Evolutionary conservation across 257 asterid genomes (phyloP), one percentile per base, ranked within the genome.

Genomic region (Solanum verrucosum): DNA sequence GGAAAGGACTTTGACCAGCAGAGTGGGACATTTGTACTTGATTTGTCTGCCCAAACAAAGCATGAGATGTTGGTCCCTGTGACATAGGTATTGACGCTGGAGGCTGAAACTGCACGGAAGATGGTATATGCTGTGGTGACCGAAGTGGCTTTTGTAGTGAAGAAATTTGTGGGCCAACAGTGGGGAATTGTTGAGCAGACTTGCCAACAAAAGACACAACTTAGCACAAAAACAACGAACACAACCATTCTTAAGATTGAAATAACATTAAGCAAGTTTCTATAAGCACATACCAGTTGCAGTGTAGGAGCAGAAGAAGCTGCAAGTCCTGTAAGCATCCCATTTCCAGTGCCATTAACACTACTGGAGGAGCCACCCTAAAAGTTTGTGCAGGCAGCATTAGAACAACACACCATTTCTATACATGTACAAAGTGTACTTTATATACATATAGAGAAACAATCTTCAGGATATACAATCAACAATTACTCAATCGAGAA

Each of bases 61-160:
- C 94, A 90, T 90, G 94, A 71, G 90, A 90, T 90, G 60, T 86
- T 85, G 92, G 98, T 56, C 89, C 56, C 49, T 88, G 93, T 75
- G 94, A 88, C 87, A 87, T 89, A 83, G 96, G 89, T 70, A 94
- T 85, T 27, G 88, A 84, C 65, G 87, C 90, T 21, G 86, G 91
- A 23, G 94, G 90, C 87, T 89, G 96, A 85, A 89, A 87, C 86
- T 92, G 96, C 88, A 86, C 72, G 42, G 96, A 74, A 79, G 91
- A 90, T 29, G 94, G 91, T 90, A 93, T 90, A 83, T 89, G 84
- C 71, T 87, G 93, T 5, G 94, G 96, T 63, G 96, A 90, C 85
- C 92, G 94, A 83, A 90, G 90, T 83, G 95, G 94, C 90, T 92
- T 93, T 90, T 93, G 98, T 37, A 88, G 81, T 21, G 95, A 93